Conservation (phyloP, 371 early-diverging fungal species). For the Circinella minor region DNA sequence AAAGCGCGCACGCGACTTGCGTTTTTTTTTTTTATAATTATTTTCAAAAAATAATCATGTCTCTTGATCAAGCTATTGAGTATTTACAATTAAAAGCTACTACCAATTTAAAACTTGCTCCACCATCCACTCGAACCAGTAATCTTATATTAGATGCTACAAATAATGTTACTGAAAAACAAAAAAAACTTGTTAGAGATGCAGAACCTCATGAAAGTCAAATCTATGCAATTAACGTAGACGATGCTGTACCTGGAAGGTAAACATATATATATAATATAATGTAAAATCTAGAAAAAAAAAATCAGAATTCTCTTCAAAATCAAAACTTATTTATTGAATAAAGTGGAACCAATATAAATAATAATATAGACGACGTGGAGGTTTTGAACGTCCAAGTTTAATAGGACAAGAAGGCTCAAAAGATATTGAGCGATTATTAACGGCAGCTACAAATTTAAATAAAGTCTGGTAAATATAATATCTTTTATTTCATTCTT, state of each 20-base stretch:
- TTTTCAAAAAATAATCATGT: not conserved
- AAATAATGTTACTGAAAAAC: not conserved
- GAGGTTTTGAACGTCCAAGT: not conserved
- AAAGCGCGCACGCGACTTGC: too few relatives aligned
- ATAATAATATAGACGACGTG: not conserved
- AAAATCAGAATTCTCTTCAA: too few relatives aligned
- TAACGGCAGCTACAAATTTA: not conserved
- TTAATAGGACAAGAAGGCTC: not conserved
- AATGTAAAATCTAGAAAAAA: too few relatives aligned
- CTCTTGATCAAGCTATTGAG: not conserved
- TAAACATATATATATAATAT: not conserved
- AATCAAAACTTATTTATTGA: too few relatives aligned
- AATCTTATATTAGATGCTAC: not conserved
- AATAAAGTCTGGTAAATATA: conserved; percentile 1
- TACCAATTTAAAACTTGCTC: not conserved
- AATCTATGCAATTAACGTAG: not conserved
- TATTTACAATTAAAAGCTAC: conserved; percentile 1
- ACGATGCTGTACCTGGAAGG: conserved; percentile 9
- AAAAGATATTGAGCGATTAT: not conserved
- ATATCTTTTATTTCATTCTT: too few relatives aligned
- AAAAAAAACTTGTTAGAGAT: not conserved
- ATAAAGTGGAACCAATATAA: too few relatives aligned
- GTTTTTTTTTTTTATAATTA: not conserved
- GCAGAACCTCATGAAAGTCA: conserved; percentile 1
- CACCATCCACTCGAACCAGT: not conserved